These are phyloP conservation scores for Pythium sp. DNA, from an alignment of 352 stramenopile genomes.

Conservation along the genomic window DNA sequence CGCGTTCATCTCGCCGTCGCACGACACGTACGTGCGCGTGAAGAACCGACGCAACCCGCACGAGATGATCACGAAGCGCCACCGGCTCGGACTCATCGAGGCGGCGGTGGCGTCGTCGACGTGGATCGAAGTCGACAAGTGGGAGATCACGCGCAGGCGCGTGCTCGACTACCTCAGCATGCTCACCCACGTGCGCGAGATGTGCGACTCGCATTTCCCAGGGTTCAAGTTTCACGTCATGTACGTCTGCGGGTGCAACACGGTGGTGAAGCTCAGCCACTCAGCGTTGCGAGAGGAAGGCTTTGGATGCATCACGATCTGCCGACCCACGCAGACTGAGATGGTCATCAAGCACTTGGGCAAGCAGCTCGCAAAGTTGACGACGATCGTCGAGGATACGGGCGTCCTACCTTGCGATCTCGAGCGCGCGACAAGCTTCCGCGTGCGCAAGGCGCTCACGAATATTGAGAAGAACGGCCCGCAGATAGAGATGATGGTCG, in stretches of 20 bases:
- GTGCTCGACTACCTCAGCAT: conserved; percentile 79
- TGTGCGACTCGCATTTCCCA: conserved; percentile 68
- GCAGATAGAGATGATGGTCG: conserved; percentile 68
- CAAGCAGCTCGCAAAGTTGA: conserved; percentile 51
- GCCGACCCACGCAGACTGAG: conserved; percentile 58
- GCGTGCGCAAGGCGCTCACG: conserved; percentile 48
- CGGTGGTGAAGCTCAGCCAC: conserved; percentile 76
- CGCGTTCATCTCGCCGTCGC: conserved; percentile 73
- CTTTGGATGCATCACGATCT: conserved; percentile 70
- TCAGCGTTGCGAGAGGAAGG: conserved; percentile 60
- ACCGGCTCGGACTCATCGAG: conserved; percentile 64
- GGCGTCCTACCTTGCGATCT: conserved; percentile 65
- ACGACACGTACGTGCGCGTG: conserved; percentile 70
- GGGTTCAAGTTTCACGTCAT: conserved; percentile 66
- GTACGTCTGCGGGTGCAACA: conserved; percentile 79
- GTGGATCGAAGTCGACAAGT: conserved; percentile 86
- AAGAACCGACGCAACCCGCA: conserved; percentile 70
- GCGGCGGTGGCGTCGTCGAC: conserved; percentile 60
- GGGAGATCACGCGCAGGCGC: conserved; percentile 71
- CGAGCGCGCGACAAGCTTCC: conserved; percentile 63
- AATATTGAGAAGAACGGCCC: conserved; percentile 27
- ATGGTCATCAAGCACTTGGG: conserved; percentile 75
- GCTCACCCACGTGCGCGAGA: conserved; percentile 66
- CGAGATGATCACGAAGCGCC: conserved; percentile 75
- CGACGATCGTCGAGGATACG: conserved; percentile 70